Evolutionary conservation across 495 filamentous ascomycete genomes (phyloP), one percentile per base, ranked within the genome.

Genomic region (Elaphomyces granulatus): DNA sequence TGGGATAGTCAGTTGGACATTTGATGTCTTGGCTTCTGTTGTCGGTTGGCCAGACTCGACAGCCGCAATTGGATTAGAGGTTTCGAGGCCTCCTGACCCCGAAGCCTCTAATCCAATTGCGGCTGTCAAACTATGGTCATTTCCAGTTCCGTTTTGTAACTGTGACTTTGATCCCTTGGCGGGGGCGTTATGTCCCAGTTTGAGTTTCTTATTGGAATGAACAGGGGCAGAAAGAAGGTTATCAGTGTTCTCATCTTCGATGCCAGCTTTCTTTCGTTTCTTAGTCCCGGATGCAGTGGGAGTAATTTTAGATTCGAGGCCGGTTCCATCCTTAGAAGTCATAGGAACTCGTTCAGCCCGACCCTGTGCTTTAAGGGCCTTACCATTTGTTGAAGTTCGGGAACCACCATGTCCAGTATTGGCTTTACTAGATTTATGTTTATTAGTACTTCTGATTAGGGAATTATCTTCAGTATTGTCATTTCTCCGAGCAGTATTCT

Each of bases 191-290:
- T 58, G 51, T 41, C 63, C 61, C 31, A 57, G 19, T 31, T 60
- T 63, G 3, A 43, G 48, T 32, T 55, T 61, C 39, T 61, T 60
- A 38, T 41, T 44, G 4, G 49, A 1, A 43, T 45, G 7, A 46
- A n/a, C n/a, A 42, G 23, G 37, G 30, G 30, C 46, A 47, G 14
- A 34, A 32, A 8, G 43, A n/a, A n/a, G n/a, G n/a, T n/a, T 36
- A 14, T 47, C 41, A 10, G 44, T 14, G 14, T 46, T 41, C 37
- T 47, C 49, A 18, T 58, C 49, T 38, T 56, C 48, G 19, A 45
- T 34, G n/a, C 57, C 54, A 1, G 44, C 33, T 10, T 54, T 55
- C 32, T 53, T 58, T 26, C 59, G 59, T 36, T 65, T 65, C 37
- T 48, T 50, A 6, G 41, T 40, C 32, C 28, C 16, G 2, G 37